Conservation (phyloP, 129 eudicot species). For the Tagetes patula region DNA sequence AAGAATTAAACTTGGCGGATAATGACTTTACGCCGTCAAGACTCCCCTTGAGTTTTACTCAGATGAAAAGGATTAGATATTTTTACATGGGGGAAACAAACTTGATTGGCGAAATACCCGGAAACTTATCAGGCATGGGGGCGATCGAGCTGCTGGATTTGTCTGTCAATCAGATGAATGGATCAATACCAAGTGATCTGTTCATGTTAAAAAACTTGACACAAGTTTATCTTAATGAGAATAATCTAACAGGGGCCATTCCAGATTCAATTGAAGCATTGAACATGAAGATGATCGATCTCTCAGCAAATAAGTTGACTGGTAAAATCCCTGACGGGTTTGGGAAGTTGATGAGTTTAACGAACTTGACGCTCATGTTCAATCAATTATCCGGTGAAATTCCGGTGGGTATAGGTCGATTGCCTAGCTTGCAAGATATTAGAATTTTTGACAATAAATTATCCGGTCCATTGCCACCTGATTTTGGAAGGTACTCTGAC, state of each 20-base stretch:
- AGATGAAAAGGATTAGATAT: conserved; percentile 40
- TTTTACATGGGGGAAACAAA: conserved; percentile 45
- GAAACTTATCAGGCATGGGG: conserved; percentile 39
- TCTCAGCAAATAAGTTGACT: conserved; percentile 50
- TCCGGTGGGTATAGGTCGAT: conserved; percentile 49
- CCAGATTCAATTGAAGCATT: conserved; percentile 51
- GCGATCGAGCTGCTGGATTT: conserved; percentile 55
- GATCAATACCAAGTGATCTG: conserved; percentile 54
- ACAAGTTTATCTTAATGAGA: conserved; percentile 42
- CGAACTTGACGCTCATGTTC: conserved; percentile 43
- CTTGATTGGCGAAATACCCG: conserved; percentile 70
- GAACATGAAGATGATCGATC: conserved; percentile 50
- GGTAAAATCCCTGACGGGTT: conserved; percentile 62
- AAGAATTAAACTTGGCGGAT: conserved; percentile 30
- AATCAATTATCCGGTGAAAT: conserved; percentile 66
- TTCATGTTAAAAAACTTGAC: conserved; percentile 58
- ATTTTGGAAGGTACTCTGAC: conserved; percentile 58
- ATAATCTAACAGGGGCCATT: conserved; percentile 57
- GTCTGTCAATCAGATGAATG: conserved; percentile 44
- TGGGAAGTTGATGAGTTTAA: conserved; percentile 43
- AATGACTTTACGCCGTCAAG: conserved; percentile 42
- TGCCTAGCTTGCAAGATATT: conserved; percentile 46
- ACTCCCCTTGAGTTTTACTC: conserved; percentile 44
- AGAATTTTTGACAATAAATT: conserved; percentile 45
- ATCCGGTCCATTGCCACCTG: conserved; percentile 65